These are phyloP conservation scores for Metschnikowia kofuensis DNA, from an alignment of 805 yeast species.

Conservation along the genomic window DNA sequence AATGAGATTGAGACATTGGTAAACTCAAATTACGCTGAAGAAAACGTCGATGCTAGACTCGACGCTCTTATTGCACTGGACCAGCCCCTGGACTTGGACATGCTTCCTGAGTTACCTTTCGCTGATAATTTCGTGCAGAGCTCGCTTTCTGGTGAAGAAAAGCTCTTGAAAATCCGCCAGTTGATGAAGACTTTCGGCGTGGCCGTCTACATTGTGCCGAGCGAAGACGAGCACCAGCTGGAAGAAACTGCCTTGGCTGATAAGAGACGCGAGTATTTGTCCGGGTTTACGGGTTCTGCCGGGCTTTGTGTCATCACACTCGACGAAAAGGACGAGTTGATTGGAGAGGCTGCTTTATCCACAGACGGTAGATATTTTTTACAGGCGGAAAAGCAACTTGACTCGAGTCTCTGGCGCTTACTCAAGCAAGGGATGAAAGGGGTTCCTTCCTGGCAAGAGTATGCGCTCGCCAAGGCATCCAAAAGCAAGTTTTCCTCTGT, in stretches of 20 bases:
- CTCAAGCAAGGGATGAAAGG: slow-evolving; percentile 78
- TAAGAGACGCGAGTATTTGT: slow-evolving; percentile 17
- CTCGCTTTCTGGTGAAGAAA: slow-evolving; percentile 3
- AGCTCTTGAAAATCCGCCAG: slow-evolving; percentile 11
- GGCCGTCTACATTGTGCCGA: slow-evolving; percentile 20
- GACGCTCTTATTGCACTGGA: slow-evolving; percentile 12
- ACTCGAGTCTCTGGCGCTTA: slow-evolving; percentile 65
- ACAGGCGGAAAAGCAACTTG: slow-evolving; percentile 85
- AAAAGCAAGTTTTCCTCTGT: slow-evolving; percentile 48
- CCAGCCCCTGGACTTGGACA: slow-evolving; percentile 20
- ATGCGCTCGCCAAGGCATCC: slow-evolving; percentile 55
- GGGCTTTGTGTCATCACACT: slow-evolving; percentile 19
- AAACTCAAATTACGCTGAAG: too few species aligned
- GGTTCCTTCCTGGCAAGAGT: slow-evolving; percentile 75
- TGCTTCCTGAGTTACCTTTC: slow-evolving; percentile 28
- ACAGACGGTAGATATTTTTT: slow-evolving; percentile 95
- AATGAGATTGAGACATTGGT: too few species aligned
- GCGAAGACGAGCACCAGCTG: slow-evolving; percentile 21
- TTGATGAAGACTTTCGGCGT: slow-evolving; percentile 15
- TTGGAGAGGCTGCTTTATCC: slow-evolving; percentile 73
- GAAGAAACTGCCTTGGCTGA: slow-evolving; percentile 20
- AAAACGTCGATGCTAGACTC: background rate
- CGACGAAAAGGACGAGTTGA: slow-evolving; percentile 40
- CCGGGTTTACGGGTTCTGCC: slow-evolving; percentile 21
- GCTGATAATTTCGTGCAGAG: slow-evolving; percentile 2